These are phyloP conservation scores for Leucosporidium scottii DNA, from an alignment of 768 basidiomycete species.

Conservation along the genomic window DNA sequence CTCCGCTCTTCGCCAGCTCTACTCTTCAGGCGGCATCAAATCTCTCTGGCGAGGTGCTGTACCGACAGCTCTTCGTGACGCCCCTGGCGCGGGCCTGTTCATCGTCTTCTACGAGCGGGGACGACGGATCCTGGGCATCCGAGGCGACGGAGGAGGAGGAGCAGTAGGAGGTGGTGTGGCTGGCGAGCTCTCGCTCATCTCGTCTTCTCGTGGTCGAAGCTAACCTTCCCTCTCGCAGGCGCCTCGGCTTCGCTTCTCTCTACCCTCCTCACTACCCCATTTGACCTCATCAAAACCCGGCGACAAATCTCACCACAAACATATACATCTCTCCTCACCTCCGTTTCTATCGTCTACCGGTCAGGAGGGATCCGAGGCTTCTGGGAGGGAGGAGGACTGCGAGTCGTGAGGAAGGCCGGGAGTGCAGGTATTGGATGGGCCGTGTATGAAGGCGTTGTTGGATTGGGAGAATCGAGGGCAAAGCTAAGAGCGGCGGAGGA, in stretches of 20 bases:
- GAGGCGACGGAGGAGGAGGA: constrained; percentile 19
- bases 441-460: constrained; percentile 32
- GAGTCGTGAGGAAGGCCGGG: constrained; percentile 30
- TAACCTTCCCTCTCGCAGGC: background rate
- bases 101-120: constrained; percentile 44
- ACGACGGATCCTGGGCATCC: constrained; percentile 17
- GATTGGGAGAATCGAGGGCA: constrained; percentile 19
- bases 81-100: constrained; percentile 46
- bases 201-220: background rate
- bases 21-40: constrained; percentile 39
- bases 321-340: constrained; percentile 19
- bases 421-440: constrained; percentile 33
- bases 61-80: constrained; percentile 45
- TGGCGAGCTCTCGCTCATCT: background rate
- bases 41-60: constrained; percentile 46
- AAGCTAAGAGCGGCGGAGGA: background rate
- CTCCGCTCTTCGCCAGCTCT: constrained; percentile 37
- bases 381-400: constrained; percentile 33
- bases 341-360: constrained; percentile 8
- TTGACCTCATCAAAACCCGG: constrained; percentile 34
- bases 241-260: constrained; percentile 29
- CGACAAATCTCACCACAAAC: constrained; percentile 18
- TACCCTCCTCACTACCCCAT: constrained; percentile 33
- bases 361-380: constrained; percentile 25
- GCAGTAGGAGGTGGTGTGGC: constrained; percentile 23